Percentiles rank a stretch among this genome's conserved stretches.
These are phyloP conservation scores for Naganishia albida DNA, from an alignment of 1,284 basidiomycete species.

Conservation along the genomic window DNA sequence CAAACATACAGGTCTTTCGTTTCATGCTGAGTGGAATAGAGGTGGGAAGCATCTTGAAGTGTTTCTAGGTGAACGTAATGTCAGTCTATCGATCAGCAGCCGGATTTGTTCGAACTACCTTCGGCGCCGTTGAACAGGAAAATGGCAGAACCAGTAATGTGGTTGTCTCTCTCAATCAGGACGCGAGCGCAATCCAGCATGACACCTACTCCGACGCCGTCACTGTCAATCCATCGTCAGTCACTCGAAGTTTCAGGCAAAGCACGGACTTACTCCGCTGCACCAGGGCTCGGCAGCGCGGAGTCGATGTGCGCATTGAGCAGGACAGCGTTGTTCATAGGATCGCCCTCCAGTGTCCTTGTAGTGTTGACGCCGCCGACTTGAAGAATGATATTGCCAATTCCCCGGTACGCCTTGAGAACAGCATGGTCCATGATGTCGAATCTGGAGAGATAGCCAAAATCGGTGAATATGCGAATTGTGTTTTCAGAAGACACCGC, in stretches of 20 bases:
- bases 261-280: conserved; percentile 63
- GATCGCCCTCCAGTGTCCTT: conserved; percentile 56
- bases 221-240: conserved; percentile 50
- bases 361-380: conserved; percentile 61
- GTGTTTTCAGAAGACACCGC: background rate
- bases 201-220: conserved; percentile 81
- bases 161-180: conserved; percentile 68
- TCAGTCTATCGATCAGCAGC: background rate
- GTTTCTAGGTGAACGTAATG: conserved; percentile 47
- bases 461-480: background rate
- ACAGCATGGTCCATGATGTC: conserved; percentile 80
- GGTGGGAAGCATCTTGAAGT: conserved; percentile 90
- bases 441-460: conserved; percentile 60
- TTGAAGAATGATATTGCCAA: conserved; percentile 86
- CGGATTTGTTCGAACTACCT: conserved; percentile 38
- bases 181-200: conserved; percentile 89
- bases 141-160: conserved; percentile 76
- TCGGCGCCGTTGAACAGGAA: conserved; percentile 96
- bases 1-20: conserved; percentile 65
- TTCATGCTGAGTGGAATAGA: conserved; percentile 84
- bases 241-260: background rate
- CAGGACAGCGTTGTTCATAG: conserved; percentile 80
- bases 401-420: conserved; percentile 86
- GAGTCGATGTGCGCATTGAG: conserved; percentile 87
- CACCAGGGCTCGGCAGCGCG: conserved; percentile 68